Percentiles rank a stretch among this genome's conserved stretches.
Conservation (phyloP, 202 grass and related monocot species). For the Miscanthus sacchariflorus region DNA sequence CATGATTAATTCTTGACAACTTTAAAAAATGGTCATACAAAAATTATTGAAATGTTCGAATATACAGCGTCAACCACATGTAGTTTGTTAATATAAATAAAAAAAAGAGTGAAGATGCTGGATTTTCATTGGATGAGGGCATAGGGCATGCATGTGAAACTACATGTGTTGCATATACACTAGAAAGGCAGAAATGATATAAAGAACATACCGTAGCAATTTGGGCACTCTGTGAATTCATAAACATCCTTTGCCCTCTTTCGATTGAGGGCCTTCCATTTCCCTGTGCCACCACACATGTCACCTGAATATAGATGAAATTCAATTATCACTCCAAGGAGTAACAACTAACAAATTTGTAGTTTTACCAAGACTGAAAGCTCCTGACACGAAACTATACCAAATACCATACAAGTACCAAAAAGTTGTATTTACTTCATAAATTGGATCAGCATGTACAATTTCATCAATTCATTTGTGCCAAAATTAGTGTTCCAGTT, state of each 20-base stretch:
- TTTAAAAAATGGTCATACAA: too few relatives aligned
- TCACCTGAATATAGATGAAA: conserved; percentile 70
- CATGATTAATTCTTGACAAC: not conserved
- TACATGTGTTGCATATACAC: not conserved
- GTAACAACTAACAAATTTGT: not conserved
- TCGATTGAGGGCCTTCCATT: conserved; percentile 99
- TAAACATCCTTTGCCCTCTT: conserved; percentile 99
- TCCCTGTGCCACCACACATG: conserved; percentile 97
- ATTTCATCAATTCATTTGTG: not conserved
- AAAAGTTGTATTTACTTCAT: not conserved
- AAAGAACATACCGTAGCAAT: conserved; percentile 81
- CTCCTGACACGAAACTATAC: not conserved
- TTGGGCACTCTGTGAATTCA: conserved; percentile 94
- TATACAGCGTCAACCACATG: not conserved
- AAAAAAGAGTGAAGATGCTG: not conserved
- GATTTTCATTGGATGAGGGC: not conserved
- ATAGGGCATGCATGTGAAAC: not conserved
- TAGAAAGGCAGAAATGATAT: not conserved
- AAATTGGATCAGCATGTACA: not conserved
- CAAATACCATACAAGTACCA: not conserved
- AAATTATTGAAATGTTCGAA: not conserved
- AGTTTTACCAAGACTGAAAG: not conserved
- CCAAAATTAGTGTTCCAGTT: not conserved
- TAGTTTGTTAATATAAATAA: too few relatives aligned
- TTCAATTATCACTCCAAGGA: conserved; percentile 28